Base-by-base conservation (phyloP, 257 asterid genomes). In the Linderniella brevidens region DNA sequence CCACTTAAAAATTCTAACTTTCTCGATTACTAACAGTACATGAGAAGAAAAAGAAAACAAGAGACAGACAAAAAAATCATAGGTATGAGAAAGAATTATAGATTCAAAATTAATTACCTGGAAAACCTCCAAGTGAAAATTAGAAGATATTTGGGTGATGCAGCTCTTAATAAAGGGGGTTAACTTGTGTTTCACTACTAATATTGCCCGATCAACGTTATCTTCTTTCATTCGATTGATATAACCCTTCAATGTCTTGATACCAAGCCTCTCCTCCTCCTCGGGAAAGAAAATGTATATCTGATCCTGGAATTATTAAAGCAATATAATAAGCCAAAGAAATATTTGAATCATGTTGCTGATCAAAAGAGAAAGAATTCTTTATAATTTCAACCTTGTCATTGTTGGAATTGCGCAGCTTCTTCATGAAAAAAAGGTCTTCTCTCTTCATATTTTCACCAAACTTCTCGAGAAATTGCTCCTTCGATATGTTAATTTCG, bases 221-320 rank as follows among this genome's bases (percentile, higher is more conserved):
- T 82, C 92, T 10, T 65, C 67, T 55, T 80, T 73, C 93, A 87
- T 83, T 37, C 84, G 77, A 37, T 77, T 65, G 1, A 77, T 72
- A 19, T 82, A 86, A 6, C 77, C 69, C 70, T 73, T 79, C 72
- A 86, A 65, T 17, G 80, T 69, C 66, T 73, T 71, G 29, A 79
- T 88, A 48, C 97, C 95, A 50, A 82, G 85, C 64, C 79, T 82
- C 39, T 49, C n/a, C n/a, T n/a, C 52, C 35, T 79, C 93, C 46
- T 82, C 92, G 0, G 92, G 97, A 35, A 77, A 86, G 74, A 87
- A 79, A 53, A 87, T 77, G 32, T 79, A 86, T 42, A 86, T 77
- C 97, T 86, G 85, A 10, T 49, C 41, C 29, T 37, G 46, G 29
- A 38, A 35, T 53, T 39, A 39, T 2, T 9, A n/a, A n/a, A n/a